phyloP scores from a whole-genome alignment of 176 grass and related monocot genomes.

The Carex scoparia region DNA sequence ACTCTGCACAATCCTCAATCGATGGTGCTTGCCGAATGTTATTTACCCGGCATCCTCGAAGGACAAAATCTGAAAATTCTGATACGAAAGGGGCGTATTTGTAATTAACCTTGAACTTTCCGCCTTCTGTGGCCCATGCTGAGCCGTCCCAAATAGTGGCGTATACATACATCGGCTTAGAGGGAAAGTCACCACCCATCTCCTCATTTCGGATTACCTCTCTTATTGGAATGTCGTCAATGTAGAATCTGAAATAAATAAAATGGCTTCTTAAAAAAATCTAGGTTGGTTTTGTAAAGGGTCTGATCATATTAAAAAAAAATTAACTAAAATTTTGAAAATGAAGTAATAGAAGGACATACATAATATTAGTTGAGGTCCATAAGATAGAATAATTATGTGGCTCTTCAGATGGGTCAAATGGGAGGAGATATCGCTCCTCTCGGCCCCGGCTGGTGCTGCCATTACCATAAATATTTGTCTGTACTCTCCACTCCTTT shows the following conservation, averaged over 20 bases:
- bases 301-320: not conserved
- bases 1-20: slow-evolving; percentile 36
- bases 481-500: slow-evolving; percentile 68
- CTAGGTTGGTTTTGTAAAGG: not conserved
- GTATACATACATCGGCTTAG: slow-evolving; percentile 92
- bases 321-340: not conserved
- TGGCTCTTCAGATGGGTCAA: slow-evolving; percentile 45
- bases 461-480: slow-evolving; percentile 81
- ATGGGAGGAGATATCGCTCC: slow-evolving; percentile 77
- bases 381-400: slow-evolving; percentile 84
- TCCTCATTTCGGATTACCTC: slow-evolving; percentile 43
- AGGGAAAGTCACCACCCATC: slow-evolving; percentile 68
- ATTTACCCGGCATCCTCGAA: slow-evolving; percentile 41
- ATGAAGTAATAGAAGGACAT: not conserved
- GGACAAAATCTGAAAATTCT: slow-evolving; percentile 51
- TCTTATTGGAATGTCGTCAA: slow-evolving; percentile 63
- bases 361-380: slow-evolving; percentile 64
- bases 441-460: slow-evolving; percentile 72
- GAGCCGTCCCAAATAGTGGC: slow-evolving; percentile 96
- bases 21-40: slow-evolving; percentile 10
- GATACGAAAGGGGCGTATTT: slow-evolving; percentile 56
- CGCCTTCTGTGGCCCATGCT: slow-evolving; percentile 75
- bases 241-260: slow-evolving; percentile 49
- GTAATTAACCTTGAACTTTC: slow-evolving; percentile 65
- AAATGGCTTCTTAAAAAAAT: not conserved